These are phyloP conservation scores for Paecilomyces formosus DNA, from an alignment of 2,329 filamentous ascomycete genomes.

Conservation along the genomic window DNA sequence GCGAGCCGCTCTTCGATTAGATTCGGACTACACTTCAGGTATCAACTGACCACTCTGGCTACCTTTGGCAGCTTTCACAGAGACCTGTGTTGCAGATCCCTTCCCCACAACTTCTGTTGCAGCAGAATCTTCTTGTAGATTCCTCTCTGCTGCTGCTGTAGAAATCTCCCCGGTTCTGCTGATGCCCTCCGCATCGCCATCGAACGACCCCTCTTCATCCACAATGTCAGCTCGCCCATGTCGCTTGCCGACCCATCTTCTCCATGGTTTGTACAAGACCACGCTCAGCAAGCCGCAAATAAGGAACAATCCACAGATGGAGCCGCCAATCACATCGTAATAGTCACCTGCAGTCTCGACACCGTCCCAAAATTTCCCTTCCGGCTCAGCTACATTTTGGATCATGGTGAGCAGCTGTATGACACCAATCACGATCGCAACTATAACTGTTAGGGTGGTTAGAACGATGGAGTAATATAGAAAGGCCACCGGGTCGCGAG, in stretches of 20 bases:
- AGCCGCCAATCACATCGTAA: conserved; percentile 79
- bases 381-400: conserved; percentile 65
- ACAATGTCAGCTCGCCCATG: conserved; percentile 11
- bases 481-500: conserved; percentile 80
- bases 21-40: background rate
- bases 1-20: background rate
- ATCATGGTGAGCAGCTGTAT: conserved; percentile 77
- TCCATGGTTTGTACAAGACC: conserved; percentile 72
- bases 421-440: conserved; percentile 76
- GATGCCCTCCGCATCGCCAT: conserved; percentile 8
- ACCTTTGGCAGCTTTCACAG: conserved; percentile 9
- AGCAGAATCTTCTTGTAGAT: background rate
- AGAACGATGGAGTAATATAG: conserved; percentile 89
- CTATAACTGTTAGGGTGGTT: conserved; percentile 73
- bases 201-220: conserved; percentile 15
- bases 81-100: conserved; percentile 7
- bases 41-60: conserved; percentile 10
- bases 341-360: conserved; percentile 68
- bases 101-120: conserved; percentile 4
- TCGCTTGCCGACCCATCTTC: conserved; percentile 47
- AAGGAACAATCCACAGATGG: conserved; percentile 78
- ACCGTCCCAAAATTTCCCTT: conserved; percentile 83
- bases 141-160: background rate
- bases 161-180: background rate
- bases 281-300: conserved; percentile 68